phyloP scores from a whole-genome alignment of 176 grass and related monocot species.

The Miscanthus lutarioriparius region DNA sequence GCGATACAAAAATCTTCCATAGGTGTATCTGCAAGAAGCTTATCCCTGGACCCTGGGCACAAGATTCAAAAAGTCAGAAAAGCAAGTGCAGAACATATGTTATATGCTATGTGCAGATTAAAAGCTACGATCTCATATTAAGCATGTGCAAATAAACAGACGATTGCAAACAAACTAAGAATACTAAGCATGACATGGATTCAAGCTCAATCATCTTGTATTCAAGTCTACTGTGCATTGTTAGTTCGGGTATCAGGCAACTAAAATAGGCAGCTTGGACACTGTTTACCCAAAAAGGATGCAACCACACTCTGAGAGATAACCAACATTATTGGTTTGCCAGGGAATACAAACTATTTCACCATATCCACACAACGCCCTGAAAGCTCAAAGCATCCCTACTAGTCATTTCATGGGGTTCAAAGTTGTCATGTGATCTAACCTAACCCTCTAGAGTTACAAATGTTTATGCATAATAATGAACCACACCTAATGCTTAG shows the following conservation, averaged over 20 bases:
- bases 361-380: background rate
- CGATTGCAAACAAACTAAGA: background rate
- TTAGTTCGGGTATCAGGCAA: background rate
- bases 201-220: background rate
- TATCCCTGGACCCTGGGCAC: slow-evolving; percentile 22
- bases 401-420: background rate
- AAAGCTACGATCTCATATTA: background rate
- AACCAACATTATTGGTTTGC: background rate
- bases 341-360: background rate
- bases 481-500: background rate
- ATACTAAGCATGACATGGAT: background rate
- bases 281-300: background rate
- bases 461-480: background rate
- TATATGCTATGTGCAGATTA: background rate
- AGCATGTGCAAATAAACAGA: background rate
- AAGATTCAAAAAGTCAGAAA: background rate
- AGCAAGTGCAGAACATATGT: background rate
- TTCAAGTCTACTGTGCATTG: background rate
- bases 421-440: background rate
- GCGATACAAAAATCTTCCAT: slow-evolving; percentile 19
- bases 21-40: background rate
- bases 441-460: background rate
- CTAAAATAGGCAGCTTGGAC: background rate
- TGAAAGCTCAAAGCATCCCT: background rate
- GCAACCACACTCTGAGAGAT: background rate